Conservation (phyloP, 1,284 basidiomycete species). For the Tilletia setariae region DNA sequence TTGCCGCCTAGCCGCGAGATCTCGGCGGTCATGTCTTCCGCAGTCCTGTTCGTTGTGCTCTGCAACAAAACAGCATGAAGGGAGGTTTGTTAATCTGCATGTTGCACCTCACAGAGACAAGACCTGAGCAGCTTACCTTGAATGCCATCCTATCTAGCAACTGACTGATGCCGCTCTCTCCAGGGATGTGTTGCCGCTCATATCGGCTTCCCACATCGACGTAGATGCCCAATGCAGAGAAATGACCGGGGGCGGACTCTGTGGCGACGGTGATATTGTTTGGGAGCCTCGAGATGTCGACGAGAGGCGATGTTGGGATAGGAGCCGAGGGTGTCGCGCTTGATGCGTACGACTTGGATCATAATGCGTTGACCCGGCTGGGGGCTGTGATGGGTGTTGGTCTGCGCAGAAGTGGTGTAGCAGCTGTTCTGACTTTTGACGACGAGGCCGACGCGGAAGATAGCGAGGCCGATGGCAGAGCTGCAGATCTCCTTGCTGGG, state of each 20-base stretch:
- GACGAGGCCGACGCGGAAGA: not conserved
- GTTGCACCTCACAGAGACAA: too few species aligned
- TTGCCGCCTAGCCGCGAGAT: constrained; percentile 87
- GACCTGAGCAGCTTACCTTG: constrained; percentile 65
- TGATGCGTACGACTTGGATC: not conserved
- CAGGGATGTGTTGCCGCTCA: constrained; percentile 67
- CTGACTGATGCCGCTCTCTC: constrained; percentile 75
- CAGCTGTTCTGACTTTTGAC: too few species aligned
- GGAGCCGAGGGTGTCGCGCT: not conserved
- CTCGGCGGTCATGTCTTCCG: constrained; percentile 73
- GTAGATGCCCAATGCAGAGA: constrained; percentile 88
- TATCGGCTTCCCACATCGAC: constrained; percentile 91
- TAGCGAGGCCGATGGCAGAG: not conserved
- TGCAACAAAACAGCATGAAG: constrained; percentile 28
- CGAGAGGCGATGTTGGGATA: constrained; percentile 24
- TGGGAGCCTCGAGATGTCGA: constrained; percentile 72
- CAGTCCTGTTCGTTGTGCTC: constrained; percentile 59
- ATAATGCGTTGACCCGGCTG: not conserved
- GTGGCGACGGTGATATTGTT: constrained; percentile 91
- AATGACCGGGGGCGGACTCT: constrained; percentile 85
- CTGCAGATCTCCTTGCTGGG: not conserved
- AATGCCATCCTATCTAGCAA: constrained; percentile 93
- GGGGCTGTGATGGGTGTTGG: not conserved
- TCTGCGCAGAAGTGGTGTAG: too few species aligned
- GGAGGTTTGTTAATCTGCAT: not conserved